Conservation (phyloP, 176 grass and related monocot genomes). For the Avena sativa region DNA sequence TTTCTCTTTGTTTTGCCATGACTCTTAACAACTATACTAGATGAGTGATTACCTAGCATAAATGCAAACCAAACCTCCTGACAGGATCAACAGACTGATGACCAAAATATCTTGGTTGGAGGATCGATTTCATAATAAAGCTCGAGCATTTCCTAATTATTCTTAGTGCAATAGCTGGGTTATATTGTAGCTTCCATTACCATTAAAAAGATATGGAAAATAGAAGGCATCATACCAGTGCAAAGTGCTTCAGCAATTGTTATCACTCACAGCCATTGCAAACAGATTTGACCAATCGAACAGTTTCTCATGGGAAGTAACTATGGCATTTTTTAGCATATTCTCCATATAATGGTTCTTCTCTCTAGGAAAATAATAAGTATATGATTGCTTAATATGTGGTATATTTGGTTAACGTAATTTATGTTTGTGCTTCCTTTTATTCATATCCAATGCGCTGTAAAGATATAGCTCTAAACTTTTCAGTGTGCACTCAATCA, state of each 20-base stretch:
- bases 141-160: not conserved
- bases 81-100: not conserved
- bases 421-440: not conserved
- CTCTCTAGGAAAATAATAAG: not conserved
- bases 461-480: not conserved
- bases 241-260: not conserved
- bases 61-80: not conserved
- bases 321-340: not conserved
- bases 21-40: not conserved
- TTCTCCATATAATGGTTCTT: not conserved
- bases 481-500: not conserved
- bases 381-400: not conserved
- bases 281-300: not conserved
- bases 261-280: not conserved
- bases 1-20: not conserved
- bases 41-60: not conserved
- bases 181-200: not conserved
- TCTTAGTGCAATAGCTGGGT: not conserved
- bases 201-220: no score
- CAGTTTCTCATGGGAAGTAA: not conserved
- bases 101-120: not conserved
- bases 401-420: not conserved
- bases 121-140: not conserved
- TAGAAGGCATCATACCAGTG: not conserved
- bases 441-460: not conserved